phyloP scores from a whole-genome alignment of 257 asterid species.

The Rehmannia glutinosa region DNA sequence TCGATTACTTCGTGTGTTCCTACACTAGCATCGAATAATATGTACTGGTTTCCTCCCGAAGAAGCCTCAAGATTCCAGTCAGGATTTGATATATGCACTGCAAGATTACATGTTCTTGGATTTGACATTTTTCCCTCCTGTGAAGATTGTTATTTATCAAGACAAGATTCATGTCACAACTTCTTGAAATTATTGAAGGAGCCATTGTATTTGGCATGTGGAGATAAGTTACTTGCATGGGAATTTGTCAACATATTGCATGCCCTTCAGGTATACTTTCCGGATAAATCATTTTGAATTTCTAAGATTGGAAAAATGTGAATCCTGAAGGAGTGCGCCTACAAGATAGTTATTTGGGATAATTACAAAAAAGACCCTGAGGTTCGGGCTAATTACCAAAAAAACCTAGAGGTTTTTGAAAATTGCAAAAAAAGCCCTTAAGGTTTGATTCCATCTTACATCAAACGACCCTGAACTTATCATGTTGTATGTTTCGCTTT shows the following conservation, averaged over 20 bases:
- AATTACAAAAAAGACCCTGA: too few relatives aligned
- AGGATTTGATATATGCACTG: constrained; percentile 80
- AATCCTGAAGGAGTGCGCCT: neutral
- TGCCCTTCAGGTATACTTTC: constrained; percentile 74
- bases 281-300: neutral
- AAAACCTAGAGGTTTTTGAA: too few relatives aligned
- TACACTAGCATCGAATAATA: constrained; percentile 51
- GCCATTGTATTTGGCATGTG: constrained; percentile 46
- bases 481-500: too few relatives aligned
- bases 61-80: constrained; percentile 55
- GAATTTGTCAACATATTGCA: constrained; percentile 67
- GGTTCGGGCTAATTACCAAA: too few relatives aligned
- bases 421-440: too few relatives aligned
- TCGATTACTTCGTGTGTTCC: constrained; percentile 41
- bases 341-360: too few relatives aligned
- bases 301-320: neutral
- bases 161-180: constrained; percentile 32
- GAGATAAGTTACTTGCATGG: constrained; percentile 40
- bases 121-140: constrained; percentile 41
- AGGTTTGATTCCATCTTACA: too few relatives aligned
- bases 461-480: too few relatives aligned
- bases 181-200: constrained; percentile 38
- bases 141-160: constrained; percentile 14
- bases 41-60: constrained; percentile 96
- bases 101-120: constrained; percentile 68